These are phyloP conservation scores for Parathielavia hyrcaniae DNA, from an alignment of 495 filamentous ascomycete species.

Conservation along the genomic window DNA sequence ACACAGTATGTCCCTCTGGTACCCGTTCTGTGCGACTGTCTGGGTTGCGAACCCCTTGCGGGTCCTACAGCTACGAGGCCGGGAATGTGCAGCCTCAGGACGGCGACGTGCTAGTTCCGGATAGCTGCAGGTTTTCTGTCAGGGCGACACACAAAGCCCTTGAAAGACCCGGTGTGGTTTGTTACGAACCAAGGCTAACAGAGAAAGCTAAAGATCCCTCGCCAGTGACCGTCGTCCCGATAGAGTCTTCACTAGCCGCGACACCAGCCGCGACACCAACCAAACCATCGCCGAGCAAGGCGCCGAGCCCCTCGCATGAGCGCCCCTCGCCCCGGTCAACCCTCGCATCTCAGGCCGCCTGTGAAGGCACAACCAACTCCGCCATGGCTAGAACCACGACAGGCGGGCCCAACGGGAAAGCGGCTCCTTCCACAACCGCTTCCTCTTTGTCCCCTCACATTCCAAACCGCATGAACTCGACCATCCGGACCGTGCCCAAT, in stretches of 20 bases:
- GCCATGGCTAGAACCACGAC: slow-evolving; percentile 30
- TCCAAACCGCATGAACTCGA: slow-evolving; percentile 34
- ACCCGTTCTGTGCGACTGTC: slow-evolving; percentile 3
- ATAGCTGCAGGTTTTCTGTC: neutral
- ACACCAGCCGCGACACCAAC: slow-evolving; percentile 11
- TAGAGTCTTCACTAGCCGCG: slow-evolving; percentile 5
- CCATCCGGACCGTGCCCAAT: slow-evolving; percentile 45
- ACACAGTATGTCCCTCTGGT: slow-evolving; percentile 28
- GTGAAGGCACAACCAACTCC: slow-evolving; percentile 33
- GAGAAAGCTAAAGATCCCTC: slow-evolving; percentile 5
- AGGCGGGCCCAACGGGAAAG: slow-evolving; percentile 21
- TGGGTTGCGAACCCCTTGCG: neutral
- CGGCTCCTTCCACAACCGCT: slow-evolving; percentile 6
- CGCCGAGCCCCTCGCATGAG: slow-evolving; percentile 19
- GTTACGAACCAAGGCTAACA: slow-evolving; percentile 6
- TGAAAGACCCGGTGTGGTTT: neutral
- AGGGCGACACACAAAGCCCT: neutral
- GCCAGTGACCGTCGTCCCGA: neutral
- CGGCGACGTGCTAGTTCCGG: neutral
- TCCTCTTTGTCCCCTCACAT: slow-evolving; percentile 13
- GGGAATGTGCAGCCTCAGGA: neutral
- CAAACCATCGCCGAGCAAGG: slow-evolving; percentile 18
- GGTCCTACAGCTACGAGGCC: neutral
- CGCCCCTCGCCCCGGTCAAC: slow-evolving; percentile 23
- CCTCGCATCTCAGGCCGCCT: slow-evolving; percentile 27